Percentiles rank a stretch among this genome's conserved stretches.
Evolutionary conservation across 2,329 filamentous ascomycete species (phyloP).

Genomic region (Pseudopyrenochaeta lycopersici): DNA sequence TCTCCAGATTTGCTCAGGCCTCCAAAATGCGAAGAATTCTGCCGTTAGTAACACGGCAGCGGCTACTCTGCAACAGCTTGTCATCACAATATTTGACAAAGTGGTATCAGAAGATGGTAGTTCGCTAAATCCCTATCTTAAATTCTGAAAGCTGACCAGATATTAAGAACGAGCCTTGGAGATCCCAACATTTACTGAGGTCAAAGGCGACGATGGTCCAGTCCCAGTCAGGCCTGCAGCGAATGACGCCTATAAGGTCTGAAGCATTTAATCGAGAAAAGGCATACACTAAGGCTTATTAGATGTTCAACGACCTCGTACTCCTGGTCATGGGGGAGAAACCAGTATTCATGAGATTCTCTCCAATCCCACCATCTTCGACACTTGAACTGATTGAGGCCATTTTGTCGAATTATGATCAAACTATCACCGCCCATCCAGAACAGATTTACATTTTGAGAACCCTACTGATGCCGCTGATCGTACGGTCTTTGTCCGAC

Average conservation of each 20-base stretch:
- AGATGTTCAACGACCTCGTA: constrained; percentile 90
- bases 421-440: constrained; percentile 77
- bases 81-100: constrained; percentile 93
- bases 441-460: constrained; percentile 85
- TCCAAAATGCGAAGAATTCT: constrained; percentile 90
- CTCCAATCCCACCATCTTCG: constrained; percentile 80
- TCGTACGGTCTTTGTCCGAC: constrained; percentile 79
- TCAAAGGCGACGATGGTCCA: constrained; percentile 70
- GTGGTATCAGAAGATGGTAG: constrained; percentile 82
- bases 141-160: constrained; percentile 17
- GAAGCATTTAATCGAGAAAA: not conserved
- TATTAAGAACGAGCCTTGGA: constrained; percentile 53
- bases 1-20: constrained; percentile 87
- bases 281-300: constrained; percentile 10
- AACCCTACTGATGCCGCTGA: constrained; percentile 80
- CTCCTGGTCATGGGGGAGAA: constrained; percentile 85
- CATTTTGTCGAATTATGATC: constrained; percentile 84
- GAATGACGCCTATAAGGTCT: constrained; percentile 81
- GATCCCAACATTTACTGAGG: constrained; percentile 70
- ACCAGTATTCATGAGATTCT: constrained; percentile 82
- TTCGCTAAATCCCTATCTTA: not conserved
- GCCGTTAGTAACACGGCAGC: constrained; percentile 96
- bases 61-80: constrained; percentile 93
- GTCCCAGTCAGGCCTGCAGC: constrained; percentile 78
- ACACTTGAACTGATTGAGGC: constrained; percentile 93